These are phyloP conservation scores for Clonostachys chloroleuca DNA, from an alignment of 2,329 filamentous ascomycete species.

Conservation along the genomic window DNA sequence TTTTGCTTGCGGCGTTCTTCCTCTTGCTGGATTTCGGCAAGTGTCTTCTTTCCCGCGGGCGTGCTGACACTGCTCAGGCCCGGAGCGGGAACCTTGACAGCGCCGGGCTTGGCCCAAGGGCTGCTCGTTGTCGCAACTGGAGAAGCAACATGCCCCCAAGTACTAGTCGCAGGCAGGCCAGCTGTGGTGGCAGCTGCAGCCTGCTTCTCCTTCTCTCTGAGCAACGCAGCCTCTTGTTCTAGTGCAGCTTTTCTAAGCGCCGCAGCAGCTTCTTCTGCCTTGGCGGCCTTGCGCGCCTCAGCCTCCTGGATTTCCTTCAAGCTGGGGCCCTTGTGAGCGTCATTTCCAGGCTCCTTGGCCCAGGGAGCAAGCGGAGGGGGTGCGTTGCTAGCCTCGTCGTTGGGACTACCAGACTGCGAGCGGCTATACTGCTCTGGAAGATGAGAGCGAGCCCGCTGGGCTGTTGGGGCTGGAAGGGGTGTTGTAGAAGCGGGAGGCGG, in stretches of 20 bases:
- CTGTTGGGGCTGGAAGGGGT: constrained; percentile 82
- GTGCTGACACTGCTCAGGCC: constrained; percentile 12
- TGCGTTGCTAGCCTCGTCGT: constrained; percentile 32
- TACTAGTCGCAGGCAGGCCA: constrained; percentile 82
- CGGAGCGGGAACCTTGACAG: constrained; percentile 30
- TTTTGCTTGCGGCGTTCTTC: constrained; percentile 88
- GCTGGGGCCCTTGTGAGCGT: constrained; percentile 77
- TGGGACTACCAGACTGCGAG: constrained; percentile 77
- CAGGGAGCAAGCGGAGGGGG: constrained; percentile 83
- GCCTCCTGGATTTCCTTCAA: constrained; percentile 95
- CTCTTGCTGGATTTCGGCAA: constrained; percentile 95
- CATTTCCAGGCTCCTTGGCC: constrained; percentile 77
- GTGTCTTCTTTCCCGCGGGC: constrained; percentile 69
- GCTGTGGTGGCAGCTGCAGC: constrained; percentile 52
- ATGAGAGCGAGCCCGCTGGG: constrained; percentile 79
- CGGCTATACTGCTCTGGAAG: constrained; percentile 70
- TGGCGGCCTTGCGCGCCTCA: constrained; percentile 88
- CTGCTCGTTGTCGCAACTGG: constrained; percentile 58
- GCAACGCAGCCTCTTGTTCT: constrained; percentile 69
- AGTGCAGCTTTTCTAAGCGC: constrained; percentile 72
- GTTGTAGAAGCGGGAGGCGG: constrained; percentile 71
- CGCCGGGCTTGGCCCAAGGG: constrained; percentile 64
- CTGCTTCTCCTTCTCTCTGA: constrained; percentile 56
- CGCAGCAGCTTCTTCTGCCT: constrained; percentile 76
- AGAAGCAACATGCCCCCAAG: constrained; percentile 73